Conservation (phyloP, 2,329 filamentous ascomycete genomes). For the Eutypa lata region DNA sequence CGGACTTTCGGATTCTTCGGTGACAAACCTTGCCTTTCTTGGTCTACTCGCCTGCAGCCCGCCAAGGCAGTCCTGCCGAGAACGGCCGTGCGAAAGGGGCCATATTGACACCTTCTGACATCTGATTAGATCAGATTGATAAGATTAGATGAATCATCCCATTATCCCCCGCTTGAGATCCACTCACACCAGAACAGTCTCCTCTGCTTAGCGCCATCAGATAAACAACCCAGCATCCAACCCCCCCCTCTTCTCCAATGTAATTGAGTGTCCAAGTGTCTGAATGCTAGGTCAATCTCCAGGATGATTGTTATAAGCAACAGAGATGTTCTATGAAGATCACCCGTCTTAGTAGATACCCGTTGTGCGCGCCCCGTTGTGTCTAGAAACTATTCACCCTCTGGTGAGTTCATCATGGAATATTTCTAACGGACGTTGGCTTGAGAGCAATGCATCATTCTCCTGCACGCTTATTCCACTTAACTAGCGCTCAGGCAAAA, state of each 20-base stretch:
- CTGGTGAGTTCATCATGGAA: no score
- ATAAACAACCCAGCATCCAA: conserved; percentile 10
- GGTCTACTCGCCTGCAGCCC: not conserved
- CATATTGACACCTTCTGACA: conserved; percentile 9
- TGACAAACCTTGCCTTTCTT: no score
- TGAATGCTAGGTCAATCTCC: no score
- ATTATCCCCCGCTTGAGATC: conserved; percentile 9
- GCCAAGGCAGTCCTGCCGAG: conserved; percentile 6
- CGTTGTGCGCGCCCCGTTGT: no score
- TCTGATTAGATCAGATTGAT: conserved; percentile 22
- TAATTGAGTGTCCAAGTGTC: no score
- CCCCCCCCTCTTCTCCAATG: not conserved
- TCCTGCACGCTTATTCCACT: not conserved
- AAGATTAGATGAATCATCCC: conserved; percentile 17
- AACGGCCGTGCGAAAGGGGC: conserved; percentile 7
- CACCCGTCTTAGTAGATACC: no score
- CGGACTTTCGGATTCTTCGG: no score
- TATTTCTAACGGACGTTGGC: no score
- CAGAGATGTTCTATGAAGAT: no score
- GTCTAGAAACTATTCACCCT: no score
- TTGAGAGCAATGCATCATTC: no score
- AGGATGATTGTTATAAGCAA: no score
- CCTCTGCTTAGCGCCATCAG: conserved; percentile 23
- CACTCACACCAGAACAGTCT: conserved; percentile 2
- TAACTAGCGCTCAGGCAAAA: not conserved